These are phyloP conservation scores for Raffaelea arxii DNA, from an alignment of 2,329 filamentous ascomycete species.

Conservation along the genomic window DNA sequence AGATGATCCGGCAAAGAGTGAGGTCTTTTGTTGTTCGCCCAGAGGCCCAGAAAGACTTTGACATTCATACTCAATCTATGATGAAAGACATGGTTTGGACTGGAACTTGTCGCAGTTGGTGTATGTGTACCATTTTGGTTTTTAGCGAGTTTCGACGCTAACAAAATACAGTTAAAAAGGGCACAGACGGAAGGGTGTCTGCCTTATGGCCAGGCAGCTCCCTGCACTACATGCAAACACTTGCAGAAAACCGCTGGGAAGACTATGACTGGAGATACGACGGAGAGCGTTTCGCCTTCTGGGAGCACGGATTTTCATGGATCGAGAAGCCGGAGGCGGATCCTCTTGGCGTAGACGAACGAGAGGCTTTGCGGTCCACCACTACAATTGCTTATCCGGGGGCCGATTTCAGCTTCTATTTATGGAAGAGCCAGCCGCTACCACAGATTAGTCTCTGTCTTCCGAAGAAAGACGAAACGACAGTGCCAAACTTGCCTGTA, in stretches of 20 bases:
- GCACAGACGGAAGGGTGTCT: slow-evolving; percentile 25
- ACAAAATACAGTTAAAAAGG: slow-evolving; percentile 15
- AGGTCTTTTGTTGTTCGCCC: slow-evolving; percentile 13
- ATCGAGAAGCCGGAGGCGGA: slow-evolving; percentile 8
- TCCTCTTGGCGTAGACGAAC: background rate
- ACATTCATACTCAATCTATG: slow-evolving; percentile 28
- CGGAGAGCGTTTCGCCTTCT: slow-evolving; percentile 14
- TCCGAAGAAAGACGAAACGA: no score
- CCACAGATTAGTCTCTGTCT: no score
- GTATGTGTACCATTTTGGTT: background rate
- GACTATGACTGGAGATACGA: slow-evolving; percentile 16
- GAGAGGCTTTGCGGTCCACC: background rate
- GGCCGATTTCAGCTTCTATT: background rate
- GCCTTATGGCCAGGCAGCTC: slow-evolving; percentile 32
- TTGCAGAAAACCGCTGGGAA: slow-evolving; percentile 20
- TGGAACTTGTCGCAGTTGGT: slow-evolving; percentile 14
- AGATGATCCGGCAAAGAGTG: slow-evolving; percentile 14
- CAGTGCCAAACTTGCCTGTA: no score
- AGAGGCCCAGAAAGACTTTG: slow-evolving; percentile 34
- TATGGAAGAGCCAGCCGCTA: background rate
- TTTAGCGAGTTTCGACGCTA: slow-evolving; percentile 34
- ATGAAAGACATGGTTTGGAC: slow-evolving; percentile 33
- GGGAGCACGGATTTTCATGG: slow-evolving; percentile 15
- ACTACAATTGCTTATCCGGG: background rate
- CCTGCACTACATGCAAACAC: slow-evolving; percentile 34